phyloP scores from a whole-genome alignment of 306 rosid genomes.

The Lagenaria siceraria region DNA sequence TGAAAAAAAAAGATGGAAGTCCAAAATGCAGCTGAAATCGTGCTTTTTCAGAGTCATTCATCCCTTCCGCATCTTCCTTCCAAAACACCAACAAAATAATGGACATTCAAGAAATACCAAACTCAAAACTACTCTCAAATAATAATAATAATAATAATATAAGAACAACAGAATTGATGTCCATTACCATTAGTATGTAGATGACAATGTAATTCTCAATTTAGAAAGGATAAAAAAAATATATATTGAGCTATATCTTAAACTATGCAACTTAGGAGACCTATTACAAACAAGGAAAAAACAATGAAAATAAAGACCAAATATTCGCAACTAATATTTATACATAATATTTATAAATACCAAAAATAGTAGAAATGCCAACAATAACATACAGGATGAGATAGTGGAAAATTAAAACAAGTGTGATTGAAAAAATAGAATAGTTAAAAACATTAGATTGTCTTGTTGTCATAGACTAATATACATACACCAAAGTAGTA shows the following conservation, averaged over 20 bases:
- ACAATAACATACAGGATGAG: background rate
- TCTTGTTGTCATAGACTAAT: background rate
- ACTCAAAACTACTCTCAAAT: background rate
- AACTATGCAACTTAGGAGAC: too few species aligned
- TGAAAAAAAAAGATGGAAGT: background rate
- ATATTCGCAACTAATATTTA: too few species aligned
- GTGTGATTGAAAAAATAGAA: background rate
- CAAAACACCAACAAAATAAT: background rate
- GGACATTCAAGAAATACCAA: background rate
- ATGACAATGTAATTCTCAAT: background rate
- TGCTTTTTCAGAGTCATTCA: background rate
- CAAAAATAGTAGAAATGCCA: too few species aligned
- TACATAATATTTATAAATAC: too few species aligned
- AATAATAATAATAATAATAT: background rate
- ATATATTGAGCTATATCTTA: too few species aligned
- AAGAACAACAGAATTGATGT: background rate
- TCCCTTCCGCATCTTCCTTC: background rate
- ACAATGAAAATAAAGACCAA: too few species aligned
- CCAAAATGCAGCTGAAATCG: background rate
- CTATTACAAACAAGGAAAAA: too few species aligned
- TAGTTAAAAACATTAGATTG: background rate
- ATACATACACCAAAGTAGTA: background rate
- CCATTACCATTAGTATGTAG: background rate
- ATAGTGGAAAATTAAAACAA: background rate
- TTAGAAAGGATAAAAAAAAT: too few species aligned